phyloP scores from a whole-genome alignment of 768 basidiomycete genomes.

The Mycena alexandri region DNA sequence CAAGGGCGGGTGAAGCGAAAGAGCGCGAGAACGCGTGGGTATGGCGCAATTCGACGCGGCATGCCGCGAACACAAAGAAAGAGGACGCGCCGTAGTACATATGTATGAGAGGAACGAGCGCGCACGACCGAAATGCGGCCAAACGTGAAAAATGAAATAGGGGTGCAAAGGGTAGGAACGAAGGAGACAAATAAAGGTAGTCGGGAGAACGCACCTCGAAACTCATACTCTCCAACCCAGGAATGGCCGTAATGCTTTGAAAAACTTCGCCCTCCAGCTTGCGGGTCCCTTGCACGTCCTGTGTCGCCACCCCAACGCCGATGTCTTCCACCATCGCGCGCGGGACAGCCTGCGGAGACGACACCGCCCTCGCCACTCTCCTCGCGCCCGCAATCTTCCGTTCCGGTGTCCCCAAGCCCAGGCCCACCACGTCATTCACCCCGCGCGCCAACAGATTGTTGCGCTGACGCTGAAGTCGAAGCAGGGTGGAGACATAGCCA shows the following conservation, averaged over 20 bases:
- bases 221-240: slow-evolving; percentile 31
- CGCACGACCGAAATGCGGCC: no score
- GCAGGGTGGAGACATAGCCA: slow-evolving; percentile 36
- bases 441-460: no score
- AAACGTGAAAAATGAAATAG: no score
- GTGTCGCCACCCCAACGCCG: no score
- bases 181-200: neutral
- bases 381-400: slow-evolving; percentile 34
- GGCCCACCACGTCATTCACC: neutral
- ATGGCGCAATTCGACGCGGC: slow-evolving; percentile 12
- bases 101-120: no score
- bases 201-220: slow-evolving; percentile 29
- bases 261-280: slow-evolving; percentile 30
- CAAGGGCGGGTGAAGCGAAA: neutral
- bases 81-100: no score
- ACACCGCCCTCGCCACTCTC: slow-evolving; percentile 26
- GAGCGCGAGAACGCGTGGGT: neutral
- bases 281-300: neutral
- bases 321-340: neutral
- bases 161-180: neutral
- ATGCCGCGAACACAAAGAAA: neutral
- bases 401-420: neutral
- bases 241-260: slow-evolving; percentile 35
- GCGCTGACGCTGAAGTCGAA: slow-evolving; percentile 22
- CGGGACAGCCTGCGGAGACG: slow-evolving; percentile 9